phyloP scores from a whole-genome alignment of 2,329 filamentous ascomycete species.

The Xenosphaeropsis pyriputrescens region DNA sequence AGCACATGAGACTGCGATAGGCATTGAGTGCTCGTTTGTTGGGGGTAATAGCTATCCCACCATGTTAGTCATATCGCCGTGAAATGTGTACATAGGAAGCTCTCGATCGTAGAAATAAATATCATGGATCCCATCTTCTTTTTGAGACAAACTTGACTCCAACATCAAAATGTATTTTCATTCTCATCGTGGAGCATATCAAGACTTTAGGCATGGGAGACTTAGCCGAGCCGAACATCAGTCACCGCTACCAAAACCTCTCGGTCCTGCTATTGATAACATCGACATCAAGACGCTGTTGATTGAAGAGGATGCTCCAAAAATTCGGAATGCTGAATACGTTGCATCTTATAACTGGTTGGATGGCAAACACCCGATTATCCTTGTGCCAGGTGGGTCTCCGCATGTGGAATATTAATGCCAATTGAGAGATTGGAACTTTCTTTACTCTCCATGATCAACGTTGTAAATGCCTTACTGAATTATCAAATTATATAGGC shows the following conservation, averaged over 20 bases:
- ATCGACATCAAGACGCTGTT: conserved; percentile 6
- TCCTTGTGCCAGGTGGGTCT: conserved; percentile 28
- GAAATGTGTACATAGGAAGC: no score
- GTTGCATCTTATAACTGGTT: conserved; percentile 39
- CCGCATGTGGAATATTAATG: neutral
- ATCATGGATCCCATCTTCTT: no score
- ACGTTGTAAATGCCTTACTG: neutral
- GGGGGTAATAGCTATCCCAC: neutral
- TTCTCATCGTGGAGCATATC: conserved; percentile 12
- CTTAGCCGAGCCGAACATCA: neutral
- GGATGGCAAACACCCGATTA: conserved; percentile 18
- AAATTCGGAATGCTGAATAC: conserved; percentile 24
- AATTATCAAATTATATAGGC: conserved; percentile 20
- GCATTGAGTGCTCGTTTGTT: neutral
- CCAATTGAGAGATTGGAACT: conserved; percentile 2
- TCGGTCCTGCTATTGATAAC: conserved; percentile 7
- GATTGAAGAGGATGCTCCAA: conserved; percentile 10
- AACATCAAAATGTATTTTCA: conserved; percentile 12
- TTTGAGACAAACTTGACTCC: no score
- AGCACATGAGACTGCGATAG: conserved; percentile 4
- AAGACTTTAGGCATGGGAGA: neutral
- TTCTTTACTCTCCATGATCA: neutral
- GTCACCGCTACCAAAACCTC: conserved; percentile 2
- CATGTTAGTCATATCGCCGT: neutral
- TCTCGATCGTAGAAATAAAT: no score